These are phyloP conservation scores for Aurinia saxatilis DNA, from an alignment of 345 rosid species.

Conservation along the genomic window DNA sequence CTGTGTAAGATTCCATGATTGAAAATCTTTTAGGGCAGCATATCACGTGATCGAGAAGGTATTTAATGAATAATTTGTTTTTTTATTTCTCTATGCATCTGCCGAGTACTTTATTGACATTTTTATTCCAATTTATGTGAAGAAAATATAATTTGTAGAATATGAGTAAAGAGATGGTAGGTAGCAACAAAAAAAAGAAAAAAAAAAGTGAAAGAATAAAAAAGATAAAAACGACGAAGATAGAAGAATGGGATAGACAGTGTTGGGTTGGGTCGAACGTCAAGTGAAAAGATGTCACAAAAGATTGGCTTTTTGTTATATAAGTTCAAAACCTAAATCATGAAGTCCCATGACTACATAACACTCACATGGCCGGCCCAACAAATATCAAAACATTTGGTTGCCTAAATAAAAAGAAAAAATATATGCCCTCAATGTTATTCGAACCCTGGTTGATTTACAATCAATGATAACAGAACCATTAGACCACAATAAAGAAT, in stretches of 20 bases:
- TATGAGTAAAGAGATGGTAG: too few species aligned
- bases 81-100: conserved; percentile 7
- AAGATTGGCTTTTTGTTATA: conserved; percentile 22
- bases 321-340: conserved; percentile 28
- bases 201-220: neutral
- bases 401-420: too few species aligned
- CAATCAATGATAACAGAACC: too few species aligned
- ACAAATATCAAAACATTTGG: too few species aligned
- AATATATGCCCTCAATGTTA: too few species aligned
- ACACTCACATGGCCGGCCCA: conserved; percentile 14
- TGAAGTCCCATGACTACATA: conserved; percentile 23
- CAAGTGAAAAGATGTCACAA: conserved; percentile 27
- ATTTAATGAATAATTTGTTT: neutral
- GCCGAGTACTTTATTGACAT: conserved; percentile 8
- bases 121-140: neutral
- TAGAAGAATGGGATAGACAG: conserved; percentile 19
- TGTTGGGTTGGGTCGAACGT: conserved; percentile 31
- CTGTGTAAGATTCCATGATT: conserved; percentile 13
- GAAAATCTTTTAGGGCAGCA: conserved; percentile 11
- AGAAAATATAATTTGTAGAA: neutral
- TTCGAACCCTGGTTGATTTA: too few species aligned
- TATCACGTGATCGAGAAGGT: conserved; percentile 17
- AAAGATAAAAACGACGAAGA: neutral
- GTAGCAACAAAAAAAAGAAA: too few species aligned
- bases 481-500: too few species aligned